Base-by-base conservation (phyloP, 768 basidiomycete genomes). In the Exidia glandulosa region DNA sequence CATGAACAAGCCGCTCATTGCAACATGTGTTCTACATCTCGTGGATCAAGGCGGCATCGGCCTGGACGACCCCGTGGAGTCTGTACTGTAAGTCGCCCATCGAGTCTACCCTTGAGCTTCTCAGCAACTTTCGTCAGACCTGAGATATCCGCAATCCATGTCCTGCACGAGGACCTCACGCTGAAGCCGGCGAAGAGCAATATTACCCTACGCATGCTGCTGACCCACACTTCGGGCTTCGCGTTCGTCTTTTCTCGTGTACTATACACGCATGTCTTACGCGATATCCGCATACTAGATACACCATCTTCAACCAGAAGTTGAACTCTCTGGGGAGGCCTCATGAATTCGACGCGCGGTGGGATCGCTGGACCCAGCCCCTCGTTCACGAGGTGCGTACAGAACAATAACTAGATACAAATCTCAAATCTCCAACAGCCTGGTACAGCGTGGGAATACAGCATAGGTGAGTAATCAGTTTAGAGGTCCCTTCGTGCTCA, bases 141-240 rank as follows among this genome's bases (percentile, higher is more conserved):
- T 6, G 41, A 45, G 19, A 45, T 45, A 6, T 14, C 41, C 6
- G 12, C 16, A 19, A 19, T 14, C 41, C 41, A 45, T 14, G 41
- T 45, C 41, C 41, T 45, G 5, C 41, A 45, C 6, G 41, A 45
- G 16, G 41, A 45, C 16, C 19, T 14, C 5, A 19, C 41, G 6
- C 57, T 57, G 33, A 23, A 29, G 14, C 57, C 57, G 3, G 57
- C 57, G 10, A n/a, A 57, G 30, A 3, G 41, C 3, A 32, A 57
- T 34, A 57, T 57, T 33, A 57, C 57, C 4, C 32, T 57, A 27
- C 57, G 57, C 14, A 57, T 57, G 57, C 33, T 57, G 9, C 30
- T 57, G 57, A 57, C 57, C 13, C 57, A 57, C 23, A 57, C 57
- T 5, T 57, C 57, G 6, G 57, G 57, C 10, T 37, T 29, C 34